Conservation (phyloP, 495 filamentous ascomycete species). For the Penicillium cataractarum region DNA sequence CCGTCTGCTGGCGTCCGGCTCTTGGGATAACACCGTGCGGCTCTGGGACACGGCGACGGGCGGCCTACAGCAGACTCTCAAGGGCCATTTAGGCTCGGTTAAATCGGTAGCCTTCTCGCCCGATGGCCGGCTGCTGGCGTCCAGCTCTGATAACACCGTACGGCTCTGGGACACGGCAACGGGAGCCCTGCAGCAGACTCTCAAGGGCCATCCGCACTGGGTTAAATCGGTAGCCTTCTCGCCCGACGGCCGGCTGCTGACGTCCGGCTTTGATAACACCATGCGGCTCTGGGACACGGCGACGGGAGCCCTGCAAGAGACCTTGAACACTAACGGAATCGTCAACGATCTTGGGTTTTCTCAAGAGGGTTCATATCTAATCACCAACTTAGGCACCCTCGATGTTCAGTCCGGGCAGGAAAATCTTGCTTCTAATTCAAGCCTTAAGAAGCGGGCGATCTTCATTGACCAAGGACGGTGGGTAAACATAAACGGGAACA, state of each 20-base stretch:
- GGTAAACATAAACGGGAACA: not conserved
- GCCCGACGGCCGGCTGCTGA: conserved; percentile 25
- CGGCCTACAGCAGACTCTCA: too few species aligned
- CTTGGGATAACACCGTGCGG: too few species aligned
- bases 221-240: conserved; percentile 32
- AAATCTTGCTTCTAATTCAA: too few species aligned
- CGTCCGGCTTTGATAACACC: conserved; percentile 19
- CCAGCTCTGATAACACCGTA: too few species aligned
- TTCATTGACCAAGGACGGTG: conserved; percentile 8
- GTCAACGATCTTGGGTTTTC: too few species aligned
- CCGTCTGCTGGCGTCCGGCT: too few species aligned
- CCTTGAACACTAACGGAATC: too few species aligned
- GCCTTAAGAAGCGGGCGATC: conserved; percentile 3
- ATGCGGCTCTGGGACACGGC: not conserved
- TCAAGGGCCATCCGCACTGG: conserved; percentile 25
- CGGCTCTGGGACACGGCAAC: conserved; percentile 21
- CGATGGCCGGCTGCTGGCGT: conserved; percentile 27
- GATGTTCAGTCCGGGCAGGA: too few species aligned
- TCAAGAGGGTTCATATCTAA: too few species aligned
- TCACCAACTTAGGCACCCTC: too few species aligned
- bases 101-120: conserved; percentile 30
- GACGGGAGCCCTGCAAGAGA: not conserved
- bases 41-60: too few species aligned
- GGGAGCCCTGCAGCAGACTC: conserved; percentile 16
- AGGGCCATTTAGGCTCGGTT: conserved; percentile 27